Evolutionary conservation across 768 basidiomycete species (phyloP).

Genomic region (Melanogaster broomeanus): DNA sequence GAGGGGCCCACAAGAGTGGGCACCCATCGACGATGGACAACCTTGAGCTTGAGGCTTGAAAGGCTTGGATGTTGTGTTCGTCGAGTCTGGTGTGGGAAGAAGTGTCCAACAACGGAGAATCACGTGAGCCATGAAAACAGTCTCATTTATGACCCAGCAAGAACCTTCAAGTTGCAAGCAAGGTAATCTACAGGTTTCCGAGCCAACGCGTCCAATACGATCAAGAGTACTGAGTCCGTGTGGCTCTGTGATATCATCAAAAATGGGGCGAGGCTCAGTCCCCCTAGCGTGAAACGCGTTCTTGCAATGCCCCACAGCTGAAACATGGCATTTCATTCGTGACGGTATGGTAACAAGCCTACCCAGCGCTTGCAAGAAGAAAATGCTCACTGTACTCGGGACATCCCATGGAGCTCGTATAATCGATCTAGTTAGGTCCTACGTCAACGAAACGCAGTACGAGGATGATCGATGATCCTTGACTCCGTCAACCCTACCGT

Average conservation of each 20-base stretch:
- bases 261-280: slow-evolving; percentile 44
- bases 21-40: no score
- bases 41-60: no score
- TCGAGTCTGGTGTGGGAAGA: no score
- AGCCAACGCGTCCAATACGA: background rate
- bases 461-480: slow-evolving; percentile 53
- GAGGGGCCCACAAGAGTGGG: no score
- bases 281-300: slow-evolving; percentile 44
- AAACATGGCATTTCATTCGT: slow-evolving; percentile 66
- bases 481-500: slow-evolving; percentile 49
- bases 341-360: slow-evolving; percentile 37
- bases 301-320: slow-evolving; percentile 50
- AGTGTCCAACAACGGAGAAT: no score
- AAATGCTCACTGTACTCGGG: slow-evolving; percentile 47
- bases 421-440: slow-evolving; percentile 40
- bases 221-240: slow-evolving; percentile 37
- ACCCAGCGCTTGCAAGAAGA: slow-evolving; percentile 43
- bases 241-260: slow-evolving; percentile 59
- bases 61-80: no score
- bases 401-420: slow-evolving; percentile 47
- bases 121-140: slow-evolving; percentile 57
- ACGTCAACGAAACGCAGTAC: slow-evolving; percentile 24
- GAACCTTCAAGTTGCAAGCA: no score
- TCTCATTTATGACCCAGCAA: background rate
- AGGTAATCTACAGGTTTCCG: slow-evolving; percentile 6